Evolutionary conservation across 768 basidiomycete genomes (phyloP).

Genomic region (Termitomyces sp.): DNA sequence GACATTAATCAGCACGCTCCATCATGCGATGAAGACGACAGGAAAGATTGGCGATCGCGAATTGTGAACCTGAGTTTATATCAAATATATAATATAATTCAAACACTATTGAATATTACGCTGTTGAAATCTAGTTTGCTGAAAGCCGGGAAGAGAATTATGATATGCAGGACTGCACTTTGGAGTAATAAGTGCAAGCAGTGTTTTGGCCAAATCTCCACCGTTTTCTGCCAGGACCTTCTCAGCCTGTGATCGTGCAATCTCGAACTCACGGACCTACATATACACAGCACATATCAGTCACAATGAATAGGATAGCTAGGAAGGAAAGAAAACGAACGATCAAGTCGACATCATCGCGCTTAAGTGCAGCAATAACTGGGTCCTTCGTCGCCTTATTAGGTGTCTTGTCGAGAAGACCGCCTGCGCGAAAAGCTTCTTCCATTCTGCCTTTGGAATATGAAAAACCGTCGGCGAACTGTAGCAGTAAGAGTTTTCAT

Average conservation of each 20-base stretch:
- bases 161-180: not conserved
- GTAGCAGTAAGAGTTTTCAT: not conserved
- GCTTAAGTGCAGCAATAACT: slow-evolving; percentile 32
- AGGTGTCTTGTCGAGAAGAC: slow-evolving; percentile 51
- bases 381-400: slow-evolving; percentile 40
- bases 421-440: slow-evolving; percentile 52
- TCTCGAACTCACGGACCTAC: slow-evolving; percentile 62
- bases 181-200: slow-evolving; percentile 33
- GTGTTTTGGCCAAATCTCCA: slow-evolving; percentile 46
- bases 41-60: not conserved
- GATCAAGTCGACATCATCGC: slow-evolving; percentile 61
- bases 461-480: slow-evolving; percentile 63
- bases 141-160: not conserved
- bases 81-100: not conserved
- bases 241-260: slow-evolving; percentile 52
- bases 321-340: slow-evolving; percentile 28
- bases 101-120: not conserved
- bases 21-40: not conserved
- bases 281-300: slow-evolving; percentile 14
- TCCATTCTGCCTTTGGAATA: slow-evolving; percentile 66
- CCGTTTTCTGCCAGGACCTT: slow-evolving; percentile 46
- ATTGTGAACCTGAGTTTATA: not conserved
- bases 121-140: not conserved
- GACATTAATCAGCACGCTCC: not conserved
- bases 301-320: not conserved